Base-by-base conservation (phyloP, 148 eudicot species). In the Vaccinium vitisidaea region DNA sequence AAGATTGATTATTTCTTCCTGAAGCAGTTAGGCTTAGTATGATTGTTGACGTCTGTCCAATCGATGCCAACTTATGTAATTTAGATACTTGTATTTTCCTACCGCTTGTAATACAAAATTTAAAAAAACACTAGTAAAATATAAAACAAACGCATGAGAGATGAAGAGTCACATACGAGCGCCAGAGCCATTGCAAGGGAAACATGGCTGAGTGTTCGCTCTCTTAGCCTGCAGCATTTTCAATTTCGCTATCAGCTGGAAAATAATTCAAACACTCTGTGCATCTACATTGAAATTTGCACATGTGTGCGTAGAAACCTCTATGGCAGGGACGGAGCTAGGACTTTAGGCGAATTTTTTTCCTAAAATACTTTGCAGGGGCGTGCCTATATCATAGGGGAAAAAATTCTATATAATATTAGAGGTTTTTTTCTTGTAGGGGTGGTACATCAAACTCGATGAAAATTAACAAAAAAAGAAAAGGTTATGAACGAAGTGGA, bases 131-230 rank as follows among this genome's bases (percentile, higher is more conserved):
- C 46, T 43, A 43, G 5, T 43, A 36, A 74, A 8, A 54, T 27
- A 80, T 23, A 56, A 65, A 81, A 49, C 30, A 21, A 67, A 75
- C 49, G 23, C 30, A 19, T 27, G 75, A 82, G 71, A 74, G 86
- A n/a, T 46, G 11, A 84, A 67, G 80, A 85, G 83, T 63, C 59
- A 92, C 99, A 88, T 93, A 96, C 99, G 98, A 87, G 99, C 97
- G 32, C 99, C 99, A 10, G 92, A 84, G 77, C 99, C 99, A 73
- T 50, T 86, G 86, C 99, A 96, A 53, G 99, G 99, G 89, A 96
- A 96, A 83, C 99, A 96, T 18, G 98, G 90, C 81, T 96, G 99
- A 14, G 95, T 94, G 84, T 96, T 96, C 16, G 93, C 97, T 86
- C 99, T 86, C 87, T 91, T 96, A 9, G 99, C 89, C 99, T 96